Evolutionary conservation across 352 stramenopile genomes (phyloP).

Genomic region (Phytophthora lateralis): DNA sequence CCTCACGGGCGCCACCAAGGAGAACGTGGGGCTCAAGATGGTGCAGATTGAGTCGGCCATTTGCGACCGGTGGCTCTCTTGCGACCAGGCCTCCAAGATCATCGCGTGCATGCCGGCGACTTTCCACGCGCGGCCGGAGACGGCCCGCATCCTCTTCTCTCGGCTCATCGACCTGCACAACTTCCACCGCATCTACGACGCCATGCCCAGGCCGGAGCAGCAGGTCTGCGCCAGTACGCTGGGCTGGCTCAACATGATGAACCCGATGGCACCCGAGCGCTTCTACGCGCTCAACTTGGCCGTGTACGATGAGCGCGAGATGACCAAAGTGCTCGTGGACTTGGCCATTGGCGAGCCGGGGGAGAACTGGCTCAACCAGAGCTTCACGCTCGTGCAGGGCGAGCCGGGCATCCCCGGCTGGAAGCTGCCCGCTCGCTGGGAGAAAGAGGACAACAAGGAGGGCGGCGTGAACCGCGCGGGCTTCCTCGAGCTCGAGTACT

Average conservation of each 20-base stretch:
- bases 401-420: conserved; percentile 76
- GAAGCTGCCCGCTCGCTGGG: conserved; percentile 81
- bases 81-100: conserved; percentile 69
- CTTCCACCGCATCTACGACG: conserved; percentile 70
- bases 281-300: conserved; percentile 73
- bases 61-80: conserved; percentile 80
- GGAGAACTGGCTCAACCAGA: conserved; percentile 88
- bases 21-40: conserved; percentile 77
- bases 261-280: conserved; percentile 72
- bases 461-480: conserved; percentile 70
- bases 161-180: conserved; percentile 73
- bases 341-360: conserved; percentile 80
- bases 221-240: conserved; percentile 53
- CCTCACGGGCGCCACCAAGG: conserved; percentile 58
- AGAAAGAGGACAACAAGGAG: conserved; percentile 76
- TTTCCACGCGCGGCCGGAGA: conserved; percentile 69
- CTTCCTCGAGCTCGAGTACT: conserved; percentile 78
- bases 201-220: conserved; percentile 50
- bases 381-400: conserved; percentile 51
- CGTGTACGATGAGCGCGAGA: conserved; percentile 76
- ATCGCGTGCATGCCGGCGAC: conserved; percentile 71
- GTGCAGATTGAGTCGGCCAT: conserved; percentile 83
- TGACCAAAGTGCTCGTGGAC: conserved; percentile 80
- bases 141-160: conserved; percentile 73
- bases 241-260: conserved; percentile 85